Conservation (phyloP, 2,329 filamentous ascomycete genomes). For the Clonostachys sp. region DNA sequence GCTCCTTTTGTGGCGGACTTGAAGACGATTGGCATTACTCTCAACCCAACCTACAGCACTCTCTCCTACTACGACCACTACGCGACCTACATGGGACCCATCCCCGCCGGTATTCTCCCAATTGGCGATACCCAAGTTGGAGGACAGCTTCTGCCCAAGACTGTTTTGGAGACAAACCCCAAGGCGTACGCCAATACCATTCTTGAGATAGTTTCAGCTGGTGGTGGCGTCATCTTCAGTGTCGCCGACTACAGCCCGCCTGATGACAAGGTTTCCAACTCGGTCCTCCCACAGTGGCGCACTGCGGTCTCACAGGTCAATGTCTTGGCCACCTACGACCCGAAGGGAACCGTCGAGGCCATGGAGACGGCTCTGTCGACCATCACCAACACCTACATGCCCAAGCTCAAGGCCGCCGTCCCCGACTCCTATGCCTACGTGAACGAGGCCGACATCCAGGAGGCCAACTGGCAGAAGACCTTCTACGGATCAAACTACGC, state of each 20-base stretch:
- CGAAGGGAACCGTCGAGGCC: slow-evolving; percentile 6
- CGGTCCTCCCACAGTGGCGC: slow-evolving; percentile 31
- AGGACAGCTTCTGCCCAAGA: slow-evolving; percentile 12
- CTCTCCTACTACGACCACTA: slow-evolving; percentile 20
- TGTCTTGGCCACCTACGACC: slow-evolving; percentile 15
- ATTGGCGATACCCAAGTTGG: slow-evolving; percentile 17
- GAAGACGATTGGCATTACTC: slow-evolving; percentile 10
- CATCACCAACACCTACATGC: slow-evolving; percentile 22
- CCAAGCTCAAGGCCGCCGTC: slow-evolving; percentile 20
- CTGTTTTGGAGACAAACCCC: slow-evolving; percentile 3
- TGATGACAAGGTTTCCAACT: slow-evolving; percentile 18
- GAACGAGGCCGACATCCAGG: slow-evolving; percentile 46
- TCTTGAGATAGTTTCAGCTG: slow-evolving; percentile 2
- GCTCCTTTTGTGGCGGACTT: slow-evolving; percentile 28
- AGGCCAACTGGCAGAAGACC: slow-evolving; percentile 35
- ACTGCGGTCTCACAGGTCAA: slow-evolving; percentile 21
- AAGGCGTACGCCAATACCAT: background rate
- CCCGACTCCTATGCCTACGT: slow-evolving; percentile 39
- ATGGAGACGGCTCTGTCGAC: slow-evolving; percentile 15
- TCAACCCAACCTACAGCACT: slow-evolving; percentile 18
- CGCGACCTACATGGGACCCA: slow-evolving; percentile 10
- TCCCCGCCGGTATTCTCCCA: slow-evolving; percentile 10
- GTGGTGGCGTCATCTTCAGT: slow-evolving; percentile 19
- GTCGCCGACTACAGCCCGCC: slow-evolving; percentile 18
- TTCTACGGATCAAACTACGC: slow-evolving; percentile 44